Conservation (phyloP, 2,329 filamentous ascomycete species). For the Colletotrichum karsti region DNA sequence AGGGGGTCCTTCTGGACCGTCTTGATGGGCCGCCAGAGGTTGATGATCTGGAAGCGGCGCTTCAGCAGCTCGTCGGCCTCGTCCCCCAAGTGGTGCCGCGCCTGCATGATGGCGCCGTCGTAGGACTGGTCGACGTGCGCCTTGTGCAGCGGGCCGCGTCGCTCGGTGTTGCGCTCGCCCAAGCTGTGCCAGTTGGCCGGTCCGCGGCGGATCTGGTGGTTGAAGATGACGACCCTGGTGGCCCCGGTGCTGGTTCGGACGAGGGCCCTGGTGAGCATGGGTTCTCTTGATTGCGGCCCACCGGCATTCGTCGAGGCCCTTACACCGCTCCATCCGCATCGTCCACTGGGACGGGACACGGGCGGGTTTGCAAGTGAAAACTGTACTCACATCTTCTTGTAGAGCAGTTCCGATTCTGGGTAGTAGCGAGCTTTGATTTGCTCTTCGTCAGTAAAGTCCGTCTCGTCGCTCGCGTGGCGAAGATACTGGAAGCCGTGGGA, state of each 20-base stretch:
- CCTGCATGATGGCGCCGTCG: constrained; percentile 33
- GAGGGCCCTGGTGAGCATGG: constrained; percentile 23
- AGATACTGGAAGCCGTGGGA: constrained; percentile 63
- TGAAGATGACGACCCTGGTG: constrained; percentile 37
- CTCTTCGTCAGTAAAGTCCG: constrained; percentile 62
- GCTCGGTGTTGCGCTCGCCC: constrained; percentile 65
- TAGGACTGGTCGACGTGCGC: constrained; percentile 56
- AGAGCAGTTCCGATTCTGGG: constrained; percentile 28
- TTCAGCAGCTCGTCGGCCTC: constrained; percentile 21
- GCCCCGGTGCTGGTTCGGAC: constrained; percentile 36
- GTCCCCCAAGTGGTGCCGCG: constrained; percentile 29
- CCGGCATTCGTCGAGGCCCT: constrained; percentile 4
- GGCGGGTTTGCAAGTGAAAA: neutral
- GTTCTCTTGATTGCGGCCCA: constrained; percentile 15
- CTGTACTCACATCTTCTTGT: constrained; percentile 30
- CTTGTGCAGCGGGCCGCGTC: constrained; percentile 60
- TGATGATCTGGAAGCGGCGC: constrained; percentile 30
- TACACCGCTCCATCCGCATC: constrained; percentile 8
- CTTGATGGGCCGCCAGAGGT: constrained; percentile 57
- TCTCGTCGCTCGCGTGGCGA: constrained; percentile 62
- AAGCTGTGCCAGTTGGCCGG: constrained; percentile 65
- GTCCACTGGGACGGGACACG: neutral
- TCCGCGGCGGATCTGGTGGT: constrained; percentile 39
- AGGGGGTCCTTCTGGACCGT: constrained; percentile 54
- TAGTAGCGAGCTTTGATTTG: constrained; percentile 52